Base-by-base conservation (phyloP, 2,329 filamentous ascomycete genomes). In the Hymenoscyphus albidus region DNA sequence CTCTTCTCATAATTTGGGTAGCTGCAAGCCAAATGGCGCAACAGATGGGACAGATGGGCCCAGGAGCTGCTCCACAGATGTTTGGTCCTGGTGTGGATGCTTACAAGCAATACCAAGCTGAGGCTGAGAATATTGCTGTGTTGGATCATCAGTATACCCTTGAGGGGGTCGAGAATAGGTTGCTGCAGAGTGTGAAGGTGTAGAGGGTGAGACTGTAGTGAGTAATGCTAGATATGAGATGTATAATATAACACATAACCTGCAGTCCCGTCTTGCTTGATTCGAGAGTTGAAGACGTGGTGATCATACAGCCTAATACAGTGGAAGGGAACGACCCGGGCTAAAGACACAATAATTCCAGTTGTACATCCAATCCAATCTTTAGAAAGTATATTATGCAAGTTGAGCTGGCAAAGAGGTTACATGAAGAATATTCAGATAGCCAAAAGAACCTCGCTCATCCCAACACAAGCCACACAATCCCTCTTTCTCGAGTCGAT, bases 71-170 rank as follows among this genome's bases (percentile, higher is more conserved):
- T 57, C 78, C 78, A 56, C 80, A 93, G 74, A 90, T 95, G 81
- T 96, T 97, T 77, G 93, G 91, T 38, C 93, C 95, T 0, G 93
- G 94, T 31, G 90, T 95, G 74, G 96, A 99, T 75, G 92, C 93
- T 0, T 91, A 98, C 79, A 99, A 99, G 83, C 86, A 97, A 76
- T 99, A 97, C 79, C 83, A 89, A 76, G 91, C 83, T 58, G 95
- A 99, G 80, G 91, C 91, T 2, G 95, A 99, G 82, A 99, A 99
- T 78, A 78, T 99, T 68, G 93, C 96, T 71, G 95, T 99, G 31
- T 85, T 96, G 73, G 93, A 97, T 76, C 94, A 98, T 78, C 91
- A 92, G 76, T 97, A 91, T 73, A 92, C 97, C 68, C 80, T 98
- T 65, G 91, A 96, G 72, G 90, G 90, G 18, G 89, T 97, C 64